Base-by-base conservation (phyloP, 1,284 basidiomycete genomes). In the Cryptococcus maquisensis region DNA sequence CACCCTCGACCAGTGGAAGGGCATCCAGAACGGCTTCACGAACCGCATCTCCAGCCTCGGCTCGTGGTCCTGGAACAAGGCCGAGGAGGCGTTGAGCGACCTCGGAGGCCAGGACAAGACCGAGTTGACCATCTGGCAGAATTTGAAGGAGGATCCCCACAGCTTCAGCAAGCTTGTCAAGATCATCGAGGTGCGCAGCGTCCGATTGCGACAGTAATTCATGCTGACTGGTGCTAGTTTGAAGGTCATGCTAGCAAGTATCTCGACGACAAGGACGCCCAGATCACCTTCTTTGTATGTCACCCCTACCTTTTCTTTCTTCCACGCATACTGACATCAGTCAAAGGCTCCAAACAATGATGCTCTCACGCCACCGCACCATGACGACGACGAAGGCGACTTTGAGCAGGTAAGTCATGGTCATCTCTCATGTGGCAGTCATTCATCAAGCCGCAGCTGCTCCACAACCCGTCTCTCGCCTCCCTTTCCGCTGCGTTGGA, bases 261-360 rank as follows among this genome's bases (percentile, higher is more conserved):
- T 28, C 69, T 77, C 42, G 74, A 78, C 59, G 66, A 72, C 59
- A 64, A 66, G 44, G 59, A 67, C 13, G 55, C 59, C 15, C 62
- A 64, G 46, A 72, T 77, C 59, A 78, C 77, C 26, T 77, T 78
- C 67, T 77, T 78, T 58, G 74, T 69, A 52, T 61, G 67, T 61
- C 23, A 12, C 9, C 13, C 35, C 15, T 42, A 18, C 10, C 10
- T 3, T 15, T n/a, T 38, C 21, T 38, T 32, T 24, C 41, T 2
- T 3, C 18, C 21, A 20, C 9, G 21, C 41, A 5, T n/a, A 2
- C 9, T 38, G 16, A 48, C 23, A 35, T 24, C n/a, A 15, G 3
- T 24, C 18, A 18, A 46, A 68, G 67, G 68, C 72, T 1, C 72
- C 72, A 39, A 72, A 75, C 61, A 73, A 78, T 55, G 71, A 73